Base-by-base conservation (phyloP, 805 yeast species). In the Sugiyamaella smithiae region DNA sequence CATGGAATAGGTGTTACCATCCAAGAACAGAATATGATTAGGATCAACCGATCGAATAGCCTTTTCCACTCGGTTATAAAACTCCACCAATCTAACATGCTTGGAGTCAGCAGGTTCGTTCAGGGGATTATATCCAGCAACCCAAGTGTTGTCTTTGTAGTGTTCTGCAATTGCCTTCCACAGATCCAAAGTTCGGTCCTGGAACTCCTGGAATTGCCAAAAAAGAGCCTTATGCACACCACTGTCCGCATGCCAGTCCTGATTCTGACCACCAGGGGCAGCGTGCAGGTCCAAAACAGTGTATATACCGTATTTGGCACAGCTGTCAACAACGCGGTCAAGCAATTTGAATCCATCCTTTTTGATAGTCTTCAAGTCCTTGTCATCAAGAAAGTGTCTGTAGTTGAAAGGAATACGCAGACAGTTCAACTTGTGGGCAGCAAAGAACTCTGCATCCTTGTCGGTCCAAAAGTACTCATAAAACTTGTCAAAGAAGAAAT, bases 391-490 rank as follows among this genome's bases (percentile, higher is more conserved):
- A 58, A 76, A 74, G 55, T 75, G 80, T 41, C 77, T 65, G 61
- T 76, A 74, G 58, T 76, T 76, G 70, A 76, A 73, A 3, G 81
- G 79, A 52, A 76, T 71, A 56, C 80, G 65, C 50, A 76, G 58
- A 55, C 76, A 70, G 62, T 75, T 76, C 56, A 76, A 64, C 25
- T 71, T 71, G 48, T 72, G 64, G 17, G 67, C 61, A 33, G 61
- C 64, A 61, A 69, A 74, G 59, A 75, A 74, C 44, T 65, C 64
- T 32, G 81, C 78, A 58, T 76, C 81, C 43, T 63, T 50, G 46
- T 72, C 78, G 24, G 77, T 74, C 77, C 78, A 76, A 63, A 74
- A 76, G 61, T 76, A 76, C 51, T 76, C 78, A 53, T 74, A 74
- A 58, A 76, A 74, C 58, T 71, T 74, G 47, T 76, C 76, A 53